Conservation (phyloP, 495 filamentous ascomycete species). For the Cairneyella variabilis region DNA sequence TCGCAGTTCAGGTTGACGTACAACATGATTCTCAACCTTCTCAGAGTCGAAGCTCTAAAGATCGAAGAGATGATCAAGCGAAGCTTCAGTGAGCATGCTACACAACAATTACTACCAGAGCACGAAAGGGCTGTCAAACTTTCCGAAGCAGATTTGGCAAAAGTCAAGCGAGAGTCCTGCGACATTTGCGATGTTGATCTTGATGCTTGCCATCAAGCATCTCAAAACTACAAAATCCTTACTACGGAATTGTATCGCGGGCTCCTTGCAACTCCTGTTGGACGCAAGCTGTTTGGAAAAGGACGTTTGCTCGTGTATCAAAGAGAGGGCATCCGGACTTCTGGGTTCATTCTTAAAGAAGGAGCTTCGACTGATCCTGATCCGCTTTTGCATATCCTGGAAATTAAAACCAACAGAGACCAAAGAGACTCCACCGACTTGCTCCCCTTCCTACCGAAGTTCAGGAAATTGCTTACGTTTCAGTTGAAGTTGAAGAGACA, state of each 20-base stretch:
- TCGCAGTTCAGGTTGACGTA: conserved; percentile 97
- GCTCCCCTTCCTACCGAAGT: conserved; percentile 69
- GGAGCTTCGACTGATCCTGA: conserved; percentile 56
- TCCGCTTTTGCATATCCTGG: conserved; percentile 71
- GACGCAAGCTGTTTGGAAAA: conserved; percentile 69
- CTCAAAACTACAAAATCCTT: conserved; percentile 69
- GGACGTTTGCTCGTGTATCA: conserved; percentile 69
- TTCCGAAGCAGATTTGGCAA: conserved; percentile 87
- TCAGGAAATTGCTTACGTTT: conserved; percentile 55
- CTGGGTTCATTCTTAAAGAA: conserved; percentile 75
- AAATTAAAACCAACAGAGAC: conserved; percentile 59
- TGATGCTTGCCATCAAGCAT: conserved; percentile 70
- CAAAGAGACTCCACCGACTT: conserved; percentile 72
- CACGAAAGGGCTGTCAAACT: conserved; percentile 91
- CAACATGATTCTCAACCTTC: conserved; percentile 97
- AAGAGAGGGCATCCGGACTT: conserved; percentile 72
- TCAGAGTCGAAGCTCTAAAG: conserved; percentile 93
- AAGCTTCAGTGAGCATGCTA: conserved; percentile 98
- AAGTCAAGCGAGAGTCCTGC: conserved; percentile 83
- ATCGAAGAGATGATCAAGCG: conserved; percentile 99
- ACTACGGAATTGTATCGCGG: conserved; percentile 72
- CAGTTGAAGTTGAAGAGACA: conserved; percentile 54
- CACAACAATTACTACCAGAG: conserved; percentile 88
- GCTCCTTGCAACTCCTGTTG: conserved; percentile 67
- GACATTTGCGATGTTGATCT: conserved; percentile 77